Evolutionary conservation across 2,329 filamentous ascomycete genomes (phyloP).

Genomic region (Aspergillus niger): DNA sequence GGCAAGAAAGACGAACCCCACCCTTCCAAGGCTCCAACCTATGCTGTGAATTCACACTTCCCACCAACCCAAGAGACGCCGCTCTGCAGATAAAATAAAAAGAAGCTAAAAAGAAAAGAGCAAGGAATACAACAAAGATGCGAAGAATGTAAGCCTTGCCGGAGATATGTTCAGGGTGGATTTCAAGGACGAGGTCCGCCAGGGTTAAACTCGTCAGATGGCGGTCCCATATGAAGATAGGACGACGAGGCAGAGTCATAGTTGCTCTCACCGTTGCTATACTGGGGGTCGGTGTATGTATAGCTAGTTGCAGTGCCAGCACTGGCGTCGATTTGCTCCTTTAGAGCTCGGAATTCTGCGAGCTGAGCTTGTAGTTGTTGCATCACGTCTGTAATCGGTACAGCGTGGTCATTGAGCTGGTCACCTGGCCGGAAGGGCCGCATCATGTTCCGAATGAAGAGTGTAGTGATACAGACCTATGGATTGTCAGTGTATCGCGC

Average conservation of each 20-base stretch:
- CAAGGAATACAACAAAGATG: slow-evolving; percentile 9
- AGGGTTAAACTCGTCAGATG: slow-evolving; percentile 23
- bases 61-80: slow-evolving; percentile 30
- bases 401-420: slow-evolving; percentile 70
- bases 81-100: slow-evolving; percentile 15
- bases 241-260: slow-evolving; percentile 33
- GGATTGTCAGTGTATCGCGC: slow-evolving; percentile 21
- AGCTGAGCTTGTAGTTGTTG: slow-evolving; percentile 44
- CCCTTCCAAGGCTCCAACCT: slow-evolving; percentile 29
- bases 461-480: slow-evolving; percentile 77
- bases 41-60: slow-evolving; percentile 29
- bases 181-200: slow-evolving; percentile 5
- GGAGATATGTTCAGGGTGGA: slow-evolving; percentile 13
- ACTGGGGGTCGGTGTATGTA: slow-evolving; percentile 16
- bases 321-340: slow-evolving; percentile 39
- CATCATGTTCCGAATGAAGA: slow-evolving; percentile 77
- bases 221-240: slow-evolving; percentile 25
- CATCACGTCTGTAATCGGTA: slow-evolving; percentile 71
- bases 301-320: slow-evolving; percentile 22
- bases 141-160: not conserved
- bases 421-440: slow-evolving; percentile 65
- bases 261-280: slow-evolving; percentile 20
- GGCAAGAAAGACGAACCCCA: slow-evolving; percentile 17
- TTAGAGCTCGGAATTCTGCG: slow-evolving; percentile 44
- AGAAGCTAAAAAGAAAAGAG: slow-evolving; percentile 12